Percentiles rank a stretch among this genome's conserved stretches.
These are phyloP conservation scores for Strobilomyces dryophilus DNA, from an alignment of 768 basidiomycete genomes.

Conservation along the genomic window DNA sequence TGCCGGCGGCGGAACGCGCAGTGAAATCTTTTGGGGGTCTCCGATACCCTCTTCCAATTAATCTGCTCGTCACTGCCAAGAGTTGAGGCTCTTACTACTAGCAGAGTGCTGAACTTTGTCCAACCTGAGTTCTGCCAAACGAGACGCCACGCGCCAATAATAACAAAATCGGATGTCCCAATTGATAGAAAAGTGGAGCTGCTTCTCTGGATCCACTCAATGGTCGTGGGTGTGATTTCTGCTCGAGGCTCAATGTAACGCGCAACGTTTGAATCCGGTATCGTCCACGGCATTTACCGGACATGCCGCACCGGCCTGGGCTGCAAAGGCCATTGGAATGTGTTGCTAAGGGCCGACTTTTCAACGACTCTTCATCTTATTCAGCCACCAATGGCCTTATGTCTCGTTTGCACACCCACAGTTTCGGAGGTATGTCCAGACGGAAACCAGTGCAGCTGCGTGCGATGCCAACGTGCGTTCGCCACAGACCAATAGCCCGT, in stretches of 20 bases:
- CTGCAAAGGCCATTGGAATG: too few species aligned
- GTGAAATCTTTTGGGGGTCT: background rate
- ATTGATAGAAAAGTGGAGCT: constrained; percentile 1
- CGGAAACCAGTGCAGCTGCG: background rate
- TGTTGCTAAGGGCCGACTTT: too few species aligned
- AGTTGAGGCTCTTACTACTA: background rate
- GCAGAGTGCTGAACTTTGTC: background rate
- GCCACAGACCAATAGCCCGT: constrained; percentile 15
- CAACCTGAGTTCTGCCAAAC: constrained; percentile 3
- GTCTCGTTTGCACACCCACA: background rate
- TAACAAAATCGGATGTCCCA: background rate
- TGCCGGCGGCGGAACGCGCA: background rate
- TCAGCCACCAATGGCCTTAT: background rate
- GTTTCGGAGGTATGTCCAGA: background rate
- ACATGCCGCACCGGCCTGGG: background rate
- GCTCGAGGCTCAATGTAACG: constrained; percentile 1
- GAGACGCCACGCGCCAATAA: background rate
- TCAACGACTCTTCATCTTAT: background rate
- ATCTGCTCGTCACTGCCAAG: background rate
- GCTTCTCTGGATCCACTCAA: constrained; percentile 4
- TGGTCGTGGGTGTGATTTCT: constrained; percentile 8
- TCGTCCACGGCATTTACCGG: constrained; percentile 12
- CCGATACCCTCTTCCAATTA: background rate
- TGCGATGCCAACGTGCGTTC: constrained; percentile 11
- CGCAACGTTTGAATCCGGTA: too few species aligned